Conservation (phyloP, 495 filamentous ascomycete species). For the Daldinia caldariorum region DNA sequence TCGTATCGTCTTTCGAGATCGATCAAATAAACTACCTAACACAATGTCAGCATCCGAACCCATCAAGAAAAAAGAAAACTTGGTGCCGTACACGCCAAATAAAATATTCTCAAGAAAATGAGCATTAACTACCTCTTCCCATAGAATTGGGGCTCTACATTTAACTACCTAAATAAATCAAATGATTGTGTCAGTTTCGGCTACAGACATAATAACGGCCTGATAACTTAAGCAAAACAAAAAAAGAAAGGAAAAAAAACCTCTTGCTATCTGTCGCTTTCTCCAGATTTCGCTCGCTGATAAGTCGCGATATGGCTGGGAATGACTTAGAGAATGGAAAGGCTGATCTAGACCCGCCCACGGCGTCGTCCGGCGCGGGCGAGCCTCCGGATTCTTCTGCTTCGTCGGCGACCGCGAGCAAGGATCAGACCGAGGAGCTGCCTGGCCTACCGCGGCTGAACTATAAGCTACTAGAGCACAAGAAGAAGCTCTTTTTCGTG, state of each 20-base stretch:
- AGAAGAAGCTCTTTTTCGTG: constrained; percentile 54
- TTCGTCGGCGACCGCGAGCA: constrained; percentile 28
- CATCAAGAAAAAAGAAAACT: constrained; percentile 12
- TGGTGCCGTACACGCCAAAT: not conserved
- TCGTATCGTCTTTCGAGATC: constrained; percentile 19
- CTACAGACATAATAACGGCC: constrained; percentile 7
- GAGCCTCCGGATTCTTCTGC: constrained; percentile 32
- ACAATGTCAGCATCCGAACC: constrained; percentile 20
- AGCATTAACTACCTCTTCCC: constrained; percentile 24
- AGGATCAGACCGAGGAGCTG: constrained; percentile 36
- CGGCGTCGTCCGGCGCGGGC: constrained; percentile 24
- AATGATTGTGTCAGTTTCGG: constrained; percentile 21
- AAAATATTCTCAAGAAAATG: constrained; percentile 26
- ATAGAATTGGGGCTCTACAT: constrained; percentile 14
- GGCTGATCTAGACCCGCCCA: constrained; percentile 28
- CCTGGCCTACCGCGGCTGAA: constrained; percentile 54
- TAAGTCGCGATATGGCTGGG: constrained; percentile 35
- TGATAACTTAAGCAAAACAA: not conserved
- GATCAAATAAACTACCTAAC: constrained; percentile 25
- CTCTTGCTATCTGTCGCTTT: not conserved
- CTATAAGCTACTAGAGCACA: constrained; percentile 57
- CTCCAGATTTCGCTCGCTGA: not conserved
- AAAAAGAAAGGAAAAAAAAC: not conserved
- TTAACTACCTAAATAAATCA: constrained; percentile 18
- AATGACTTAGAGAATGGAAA: constrained; percentile 35